Evolutionary conservation across 2,329 filamentous ascomycete genomes (phyloP).

Genomic region (Capronia coronata): DNA sequence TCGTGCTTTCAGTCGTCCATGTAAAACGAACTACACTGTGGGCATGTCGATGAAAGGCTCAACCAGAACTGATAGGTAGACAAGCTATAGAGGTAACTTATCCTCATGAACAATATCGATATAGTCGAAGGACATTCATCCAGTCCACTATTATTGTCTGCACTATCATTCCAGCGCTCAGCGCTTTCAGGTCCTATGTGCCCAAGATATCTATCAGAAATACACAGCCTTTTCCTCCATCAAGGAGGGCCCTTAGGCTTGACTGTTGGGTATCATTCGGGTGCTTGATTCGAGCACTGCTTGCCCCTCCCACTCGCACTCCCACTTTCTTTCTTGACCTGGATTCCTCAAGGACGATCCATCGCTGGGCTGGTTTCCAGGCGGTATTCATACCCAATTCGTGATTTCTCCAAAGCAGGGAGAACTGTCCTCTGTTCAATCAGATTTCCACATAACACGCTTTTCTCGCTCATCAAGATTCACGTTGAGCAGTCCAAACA

Average conservation of each 20-base stretch:
- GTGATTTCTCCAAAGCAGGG: not conserved
- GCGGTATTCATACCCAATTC: not conserved
- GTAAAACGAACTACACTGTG: too few species aligned
- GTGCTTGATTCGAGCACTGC: not conserved
- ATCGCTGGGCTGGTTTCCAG: not conserved
- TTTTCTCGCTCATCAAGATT: slow-evolving; percentile 3
- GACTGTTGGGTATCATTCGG: slow-evolving; percentile 9
- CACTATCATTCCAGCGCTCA: slow-evolving; percentile 19
- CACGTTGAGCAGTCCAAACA: not conserved
- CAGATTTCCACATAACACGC: slow-evolving; percentile 11
- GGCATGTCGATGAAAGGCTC: too few species aligned
- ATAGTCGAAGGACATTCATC: too few species aligned
- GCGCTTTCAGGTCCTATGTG: slow-evolving; percentile 11
- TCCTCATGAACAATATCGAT: too few species aligned
- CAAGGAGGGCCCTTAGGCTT: slow-evolving; percentile 15
- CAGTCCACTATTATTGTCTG: too few species aligned
- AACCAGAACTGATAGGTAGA: too few species aligned
- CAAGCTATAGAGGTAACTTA: too few species aligned
- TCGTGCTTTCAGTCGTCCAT: too few species aligned
- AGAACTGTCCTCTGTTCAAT: not conserved
- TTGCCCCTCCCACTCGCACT: too few species aligned
- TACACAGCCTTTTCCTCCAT: slow-evolving; percentile 18
- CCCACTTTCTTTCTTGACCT: not conserved
- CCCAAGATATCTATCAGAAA: slow-evolving; percentile 16
- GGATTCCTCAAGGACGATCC: not conserved